Percentiles rank a stretch among this genome's conserved stretches.
Conservation (phyloP, 2,329 filamentous ascomycete species). For the Daldinia sp. region DNA sequence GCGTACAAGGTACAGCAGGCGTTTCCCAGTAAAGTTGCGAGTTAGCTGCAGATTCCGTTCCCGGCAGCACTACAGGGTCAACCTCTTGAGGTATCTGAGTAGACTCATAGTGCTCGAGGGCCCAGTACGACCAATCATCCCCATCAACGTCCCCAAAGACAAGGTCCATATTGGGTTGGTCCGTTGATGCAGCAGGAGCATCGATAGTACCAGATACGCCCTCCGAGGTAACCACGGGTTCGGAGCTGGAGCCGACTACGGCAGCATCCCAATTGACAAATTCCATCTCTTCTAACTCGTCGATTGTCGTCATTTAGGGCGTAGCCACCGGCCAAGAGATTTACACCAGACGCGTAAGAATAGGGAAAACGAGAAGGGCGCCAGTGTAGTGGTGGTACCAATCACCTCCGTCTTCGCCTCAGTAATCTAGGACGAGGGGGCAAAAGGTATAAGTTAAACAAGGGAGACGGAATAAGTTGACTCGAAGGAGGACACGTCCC, state of each 20-base stretch:
- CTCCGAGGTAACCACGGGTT: conserved; percentile 49
- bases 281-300: conserved; percentile 64
- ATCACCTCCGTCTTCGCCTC: conserved; percentile 13
- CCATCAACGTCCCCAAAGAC: conserved; percentile 64
- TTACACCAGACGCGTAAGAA: conserved; percentile 18
- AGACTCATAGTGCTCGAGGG: conserved; percentile 64
- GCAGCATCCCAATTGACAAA: conserved; percentile 70
- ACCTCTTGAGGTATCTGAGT: conserved; percentile 50
- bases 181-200: conserved; percentile 24
- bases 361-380: conserved; percentile 21
- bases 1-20: conserved; percentile 58
- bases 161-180: conserved; percentile 57
- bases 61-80: conserved; percentile 45
- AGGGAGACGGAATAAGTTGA: conserved; percentile 9
- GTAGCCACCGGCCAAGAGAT: conserved; percentile 19
- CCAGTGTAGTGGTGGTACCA: conserved; percentile 4
- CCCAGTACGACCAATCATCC: conserved; percentile 67
- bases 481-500: conserved; percentile 12
- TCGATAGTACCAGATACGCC: conserved; percentile 46
- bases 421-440: background rate
- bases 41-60: conserved; percentile 41
- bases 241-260: conserved; percentile 47
- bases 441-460: conserved; percentile 20
- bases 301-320: conserved; percentile 52
- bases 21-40: conserved; percentile 53